A percentile compares a stretch with the other conserved stretches of the same genome.
Evolutionary conservation across 257 asterid genomes (phyloP).

Genomic region (Primulina eburnea): DNA sequence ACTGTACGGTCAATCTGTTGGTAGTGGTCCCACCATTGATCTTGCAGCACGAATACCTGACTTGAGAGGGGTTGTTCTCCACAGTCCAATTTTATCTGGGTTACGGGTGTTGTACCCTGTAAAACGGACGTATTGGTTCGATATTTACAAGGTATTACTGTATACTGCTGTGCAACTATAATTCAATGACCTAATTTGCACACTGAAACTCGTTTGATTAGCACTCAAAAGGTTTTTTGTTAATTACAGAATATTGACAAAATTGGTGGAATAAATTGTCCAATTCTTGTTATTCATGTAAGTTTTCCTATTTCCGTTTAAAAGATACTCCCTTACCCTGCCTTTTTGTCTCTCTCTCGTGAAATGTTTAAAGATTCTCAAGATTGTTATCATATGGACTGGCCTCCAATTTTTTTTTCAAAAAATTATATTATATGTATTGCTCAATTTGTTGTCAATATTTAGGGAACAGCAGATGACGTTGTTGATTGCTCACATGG

Average conservation of each 20-base stretch:
- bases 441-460: slow-evolving; percentile 17
- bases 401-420: neutral
- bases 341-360: slow-evolving; percentile 7
- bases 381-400: neutral
- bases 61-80: slow-evolving; percentile 94
- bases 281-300: slow-evolving; percentile 96
- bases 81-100: slow-evolving; percentile 96
- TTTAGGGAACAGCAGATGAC: slow-evolving; percentile 89
- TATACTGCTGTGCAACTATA: slow-evolving; percentile 16
- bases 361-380: slow-evolving; percentile 8
- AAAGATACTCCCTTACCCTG: neutral
- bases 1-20: slow-evolving; percentile 96
- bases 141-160: slow-evolving; percentile 79
- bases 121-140: slow-evolving; percentile 92
- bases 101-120: slow-evolving; percentile 95
- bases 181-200: slow-evolving; percentile 16
- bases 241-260: slow-evolving; percentile 92
- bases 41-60: slow-evolving; percentile 83
- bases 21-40: slow-evolving; percentile 97
- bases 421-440: neutral
- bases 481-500: slow-evolving; percentile 93
- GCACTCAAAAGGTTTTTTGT: slow-evolving; percentile 23
- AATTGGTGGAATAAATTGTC: slow-evolving; percentile 76
- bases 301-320: slow-evolving; percentile 34
- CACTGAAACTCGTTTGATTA: slow-evolving; percentile 20